These are phyloP conservation scores for Ilyonectria mors-panacis DNA, from an alignment of 2,329 filamentous ascomycete genomes.

Conservation along the genomic window DNA sequence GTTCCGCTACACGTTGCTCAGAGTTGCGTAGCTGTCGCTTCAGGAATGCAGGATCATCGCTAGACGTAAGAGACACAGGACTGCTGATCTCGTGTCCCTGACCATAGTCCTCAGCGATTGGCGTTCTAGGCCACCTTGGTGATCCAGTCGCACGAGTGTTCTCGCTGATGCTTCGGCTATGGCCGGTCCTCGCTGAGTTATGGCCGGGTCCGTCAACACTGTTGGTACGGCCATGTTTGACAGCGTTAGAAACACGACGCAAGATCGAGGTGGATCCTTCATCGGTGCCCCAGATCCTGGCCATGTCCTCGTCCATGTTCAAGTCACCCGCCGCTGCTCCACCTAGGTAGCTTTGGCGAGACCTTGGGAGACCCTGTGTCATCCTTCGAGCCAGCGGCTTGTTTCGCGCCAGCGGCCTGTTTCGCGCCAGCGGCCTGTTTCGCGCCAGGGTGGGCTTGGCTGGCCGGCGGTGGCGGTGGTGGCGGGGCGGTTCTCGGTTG, in stretches of 20 bases:
- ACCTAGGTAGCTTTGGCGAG: conserved; percentile 79
- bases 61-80: conserved; percentile 75
- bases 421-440: conserved; percentile 66
- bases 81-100: conserved; percentile 77
- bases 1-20: conserved; percentile 87
- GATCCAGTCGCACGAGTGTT: conserved; percentile 76
- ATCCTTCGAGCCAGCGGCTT: conserved; percentile 63
- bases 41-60: conserved; percentile 76
- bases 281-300: conserved; percentile 85
- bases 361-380: conserved; percentile 60
- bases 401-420: conserved; percentile 64
- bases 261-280: conserved; percentile 85
- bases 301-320: conserved; percentile 96
- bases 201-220: conserved; percentile 75
- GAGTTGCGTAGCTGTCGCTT: conserved; percentile 85
- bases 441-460: conserved; percentile 51
- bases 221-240: conserved; percentile 91
- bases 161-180: conserved; percentile 76
- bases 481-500: conserved; percentile 70
- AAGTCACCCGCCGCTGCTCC: conserved; percentile 89
- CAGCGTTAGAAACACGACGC: conserved; percentile 91
- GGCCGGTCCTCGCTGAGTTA: conserved; percentile 61
- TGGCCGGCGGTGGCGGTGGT: conserved; percentile 66
- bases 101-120: conserved; percentile 69
- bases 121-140: conserved; percentile 79